A percentile compares a stretch with the other conserved stretches of the same genome.
Conservation (phyloP, 1,139 yeast species). For the Diutina scorzettiae region DNA sequence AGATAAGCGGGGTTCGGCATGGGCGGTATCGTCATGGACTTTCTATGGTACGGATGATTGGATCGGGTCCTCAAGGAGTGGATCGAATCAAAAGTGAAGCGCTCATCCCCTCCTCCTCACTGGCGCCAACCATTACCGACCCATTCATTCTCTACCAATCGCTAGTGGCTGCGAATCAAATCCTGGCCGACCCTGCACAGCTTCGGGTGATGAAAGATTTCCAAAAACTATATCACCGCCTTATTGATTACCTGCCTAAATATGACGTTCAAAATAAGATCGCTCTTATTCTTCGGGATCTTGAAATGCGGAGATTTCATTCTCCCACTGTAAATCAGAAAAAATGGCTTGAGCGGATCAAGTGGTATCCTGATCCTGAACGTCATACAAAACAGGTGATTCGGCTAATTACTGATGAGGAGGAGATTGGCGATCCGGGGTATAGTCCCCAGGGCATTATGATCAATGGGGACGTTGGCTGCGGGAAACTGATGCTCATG, state of each 20-base stretch:
- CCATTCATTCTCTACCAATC: conserved; percentile 49
- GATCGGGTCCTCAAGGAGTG: neutral
- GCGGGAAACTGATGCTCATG: conserved; percentile 66
- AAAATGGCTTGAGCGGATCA: conserved; percentile 7
- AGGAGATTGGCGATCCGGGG: conserved; percentile 38
- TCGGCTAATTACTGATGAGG: conserved; percentile 47
- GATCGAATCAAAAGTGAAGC: neutral
- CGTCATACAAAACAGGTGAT: conserved; percentile 26
- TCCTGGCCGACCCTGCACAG: conserved; percentile 46
- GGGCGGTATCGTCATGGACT: too few species aligned
- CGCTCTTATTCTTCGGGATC: conserved; percentile 30
- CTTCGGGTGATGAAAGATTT: conserved; percentile 52
- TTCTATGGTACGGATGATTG: too few species aligned
- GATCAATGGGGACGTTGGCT: conserved; percentile 64
- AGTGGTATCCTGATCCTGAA: conserved; percentile 18
- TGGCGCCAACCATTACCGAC: conserved; percentile 38
- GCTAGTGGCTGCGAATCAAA: conserved; percentile 36
- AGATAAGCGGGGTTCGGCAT: too few species aligned
- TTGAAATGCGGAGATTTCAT: conserved; percentile 26
- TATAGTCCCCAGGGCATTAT: conserved; percentile 54
- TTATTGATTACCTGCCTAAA: conserved; percentile 50
- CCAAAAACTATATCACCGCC: conserved; percentile 47
- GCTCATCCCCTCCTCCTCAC: neutral
- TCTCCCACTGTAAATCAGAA: conserved; percentile 10
- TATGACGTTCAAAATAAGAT: conserved; percentile 31